Percentiles rank a stretch among this genome's conserved stretches.
Evolutionary conservation across 116 monocot genomes (phyloP).

Genomic region (Thalassia testudinum): DNA sequence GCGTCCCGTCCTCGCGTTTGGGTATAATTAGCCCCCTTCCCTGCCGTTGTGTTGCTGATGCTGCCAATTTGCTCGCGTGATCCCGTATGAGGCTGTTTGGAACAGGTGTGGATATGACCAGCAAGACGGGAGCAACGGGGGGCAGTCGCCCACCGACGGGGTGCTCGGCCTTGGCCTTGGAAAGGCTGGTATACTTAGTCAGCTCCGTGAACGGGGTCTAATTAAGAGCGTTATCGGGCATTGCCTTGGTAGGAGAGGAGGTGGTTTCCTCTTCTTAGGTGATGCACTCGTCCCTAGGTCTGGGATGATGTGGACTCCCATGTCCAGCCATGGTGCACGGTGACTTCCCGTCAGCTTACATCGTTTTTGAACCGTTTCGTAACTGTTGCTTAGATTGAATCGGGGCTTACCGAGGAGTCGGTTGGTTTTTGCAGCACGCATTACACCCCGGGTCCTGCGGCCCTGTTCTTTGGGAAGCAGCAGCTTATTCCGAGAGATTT

Average conservation of each 20-base stretch:
- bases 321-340: constrained; percentile 7
- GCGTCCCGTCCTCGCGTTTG: constrained; percentile 48
- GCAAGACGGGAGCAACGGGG: constrained; percentile 5
- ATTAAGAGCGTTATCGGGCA: constrained; percentile 70
- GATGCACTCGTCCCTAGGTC: constrained; percentile 52
- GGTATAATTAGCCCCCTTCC: too few species aligned
- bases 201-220: constrained; percentile 44
- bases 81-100: too few species aligned
- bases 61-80: too few species aligned
- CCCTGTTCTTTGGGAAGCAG: constrained; percentile 29
- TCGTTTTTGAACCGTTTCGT: too few species aligned
- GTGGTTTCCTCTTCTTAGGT: constrained; percentile 82
- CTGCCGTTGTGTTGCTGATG: too few species aligned
- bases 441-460: constrained; percentile 61
- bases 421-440: constrained; percentile 22
- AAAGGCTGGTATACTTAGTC: constrained; percentile 44
- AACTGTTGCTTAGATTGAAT: neutral
- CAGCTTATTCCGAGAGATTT: constrained; percentile 19
- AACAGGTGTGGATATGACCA: constrained; percentile 49
- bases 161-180: constrained; percentile 73
- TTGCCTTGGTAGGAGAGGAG: constrained; percentile 47
- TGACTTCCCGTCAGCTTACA: neutral
- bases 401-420: neutral
- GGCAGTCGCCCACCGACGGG: constrained; percentile 58
- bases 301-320: constrained; percentile 50